Evolutionary conservation across 2,329 filamentous ascomycete genomes (phyloP), one percentile per base, ranked within the genome.

Genomic region (Alternaria infectoria): DNA sequence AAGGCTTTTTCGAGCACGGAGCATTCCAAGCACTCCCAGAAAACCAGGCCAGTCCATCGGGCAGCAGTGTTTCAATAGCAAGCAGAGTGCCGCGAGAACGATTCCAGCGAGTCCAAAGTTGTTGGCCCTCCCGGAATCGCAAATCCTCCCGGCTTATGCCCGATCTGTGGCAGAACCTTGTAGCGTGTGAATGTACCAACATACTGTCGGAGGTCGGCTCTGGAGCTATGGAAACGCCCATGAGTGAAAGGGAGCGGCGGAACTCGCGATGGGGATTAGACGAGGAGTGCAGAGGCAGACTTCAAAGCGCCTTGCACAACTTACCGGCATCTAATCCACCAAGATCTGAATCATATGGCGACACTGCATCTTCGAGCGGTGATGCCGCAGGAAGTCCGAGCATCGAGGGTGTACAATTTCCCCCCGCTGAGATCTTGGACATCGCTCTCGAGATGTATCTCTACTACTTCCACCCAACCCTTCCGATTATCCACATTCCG

Each of bases 391-490:
- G 68, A 36, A 72, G 76, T 59, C 67, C 76, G 47, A 62, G 73
- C 45, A 52, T 72, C 45, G 69, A 77, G 49, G 68, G 74, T 69
- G 40, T 78, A 70, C 62, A 78, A 66, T 71, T 86, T 80, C 69
- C 85, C 36, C 84, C 84, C 3, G 82, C 84, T 5, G 85, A 86
- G 66, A 83, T 86, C 8, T 74, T 87, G 11, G 85, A 86, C 61
- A 86, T 86, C 71, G 83, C 84, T 9, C 70, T 87, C 19, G 85
- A 86, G 68, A 80, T 86, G 57, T 86, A 85, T 67, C 84, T 86
- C 62, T 83, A 84, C 51, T 83, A 84, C 36, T 86, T 86, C 61
- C 84, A 86, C 58, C 83, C 84, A 1, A 81, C 85, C 4, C 79
- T 86, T 36, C 84, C 84, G 1, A 85, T 86, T 63, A 82, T 87